These are phyloP conservation scores for Coniochaeta sp. DNA, from an alignment of 2,329 filamentous ascomycete species.

Conservation along the genomic window DNA sequence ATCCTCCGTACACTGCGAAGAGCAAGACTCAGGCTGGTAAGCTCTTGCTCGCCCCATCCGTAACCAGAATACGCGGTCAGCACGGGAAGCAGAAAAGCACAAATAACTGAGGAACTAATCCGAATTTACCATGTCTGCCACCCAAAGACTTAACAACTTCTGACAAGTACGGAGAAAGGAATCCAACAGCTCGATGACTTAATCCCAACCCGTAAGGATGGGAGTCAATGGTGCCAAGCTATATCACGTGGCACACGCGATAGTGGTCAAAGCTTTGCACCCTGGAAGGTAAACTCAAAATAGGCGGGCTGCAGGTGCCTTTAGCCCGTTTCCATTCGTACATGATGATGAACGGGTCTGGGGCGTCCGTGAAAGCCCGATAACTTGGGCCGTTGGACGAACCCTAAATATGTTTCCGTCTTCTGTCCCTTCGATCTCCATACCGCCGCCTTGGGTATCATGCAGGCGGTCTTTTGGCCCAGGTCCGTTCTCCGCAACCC, in stretches of 20 bases:
- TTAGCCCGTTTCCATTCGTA: neutral
- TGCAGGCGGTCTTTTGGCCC: neutral
- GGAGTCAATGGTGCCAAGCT: neutral
- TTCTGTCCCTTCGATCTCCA: too few species aligned
- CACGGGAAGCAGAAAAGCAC: neutral
- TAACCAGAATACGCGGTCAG: neutral
- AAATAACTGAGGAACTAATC: too few species aligned
- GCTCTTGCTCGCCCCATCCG: neutral
- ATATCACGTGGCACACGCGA: neutral
- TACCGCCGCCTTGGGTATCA: neutral
- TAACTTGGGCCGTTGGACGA: too few species aligned
- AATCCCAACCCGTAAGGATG: neutral
- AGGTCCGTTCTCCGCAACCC: neutral
- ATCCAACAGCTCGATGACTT: neutral
- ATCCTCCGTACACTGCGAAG: neutral
- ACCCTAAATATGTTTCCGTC: too few species aligned
- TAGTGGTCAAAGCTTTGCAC: neutral
- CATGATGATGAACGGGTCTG: neutral
- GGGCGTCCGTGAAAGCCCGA: neutral
- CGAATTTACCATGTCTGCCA: neutral
- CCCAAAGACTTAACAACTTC: neutral
- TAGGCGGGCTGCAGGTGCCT: neutral
- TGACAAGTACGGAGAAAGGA: neutral
- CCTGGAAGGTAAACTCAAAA: neutral
- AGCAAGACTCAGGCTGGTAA: neutral